Conservation (phyloP, 306 rosid species). For the Notholithocarpus densiflorus region DNA sequence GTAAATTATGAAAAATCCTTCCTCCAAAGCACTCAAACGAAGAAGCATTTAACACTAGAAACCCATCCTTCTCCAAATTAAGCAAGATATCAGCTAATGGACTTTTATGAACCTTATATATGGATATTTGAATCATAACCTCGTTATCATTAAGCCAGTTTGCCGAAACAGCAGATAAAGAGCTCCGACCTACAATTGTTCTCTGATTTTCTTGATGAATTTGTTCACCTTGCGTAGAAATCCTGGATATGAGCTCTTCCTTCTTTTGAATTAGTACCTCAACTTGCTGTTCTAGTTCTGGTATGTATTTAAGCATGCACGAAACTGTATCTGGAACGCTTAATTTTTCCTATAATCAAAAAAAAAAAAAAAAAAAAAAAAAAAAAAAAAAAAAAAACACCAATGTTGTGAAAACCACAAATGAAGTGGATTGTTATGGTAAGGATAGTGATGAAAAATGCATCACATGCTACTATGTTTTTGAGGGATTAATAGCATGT, state of each 20-base stretch:
- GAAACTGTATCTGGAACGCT: conserved; percentile 66
- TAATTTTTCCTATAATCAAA: no score
- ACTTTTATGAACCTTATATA: conserved; percentile 16
- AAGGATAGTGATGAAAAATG: not conserved
- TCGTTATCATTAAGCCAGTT: conserved; percentile 47
- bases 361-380: no score
- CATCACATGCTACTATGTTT: not conserved
- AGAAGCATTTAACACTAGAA: conserved; percentile 53
- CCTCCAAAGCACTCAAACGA: conserved; percentile 53
- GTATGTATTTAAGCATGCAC: conserved; percentile 52
- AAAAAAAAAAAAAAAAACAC: not conserved
- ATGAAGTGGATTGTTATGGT: not conserved
- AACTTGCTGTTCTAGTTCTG: conserved; percentile 58
- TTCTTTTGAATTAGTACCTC: conserved; percentile 48
- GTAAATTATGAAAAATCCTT: conserved; percentile 51
- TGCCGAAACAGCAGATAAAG: conserved; percentile 44
- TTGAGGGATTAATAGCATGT: not conserved
- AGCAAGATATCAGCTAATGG: conserved; percentile 41
- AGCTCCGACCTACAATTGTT: not conserved
- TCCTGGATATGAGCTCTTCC: conserved; percentile 40
- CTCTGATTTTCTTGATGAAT: not conserved
- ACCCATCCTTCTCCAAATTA: conserved; percentile 49
- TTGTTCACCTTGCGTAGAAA: conserved; percentile 14
- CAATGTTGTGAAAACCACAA: not conserved
- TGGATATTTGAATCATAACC: conserved; percentile 52